Conservation (phyloP, 208 protist species). For the Trypanosoma cruzi region DNA sequence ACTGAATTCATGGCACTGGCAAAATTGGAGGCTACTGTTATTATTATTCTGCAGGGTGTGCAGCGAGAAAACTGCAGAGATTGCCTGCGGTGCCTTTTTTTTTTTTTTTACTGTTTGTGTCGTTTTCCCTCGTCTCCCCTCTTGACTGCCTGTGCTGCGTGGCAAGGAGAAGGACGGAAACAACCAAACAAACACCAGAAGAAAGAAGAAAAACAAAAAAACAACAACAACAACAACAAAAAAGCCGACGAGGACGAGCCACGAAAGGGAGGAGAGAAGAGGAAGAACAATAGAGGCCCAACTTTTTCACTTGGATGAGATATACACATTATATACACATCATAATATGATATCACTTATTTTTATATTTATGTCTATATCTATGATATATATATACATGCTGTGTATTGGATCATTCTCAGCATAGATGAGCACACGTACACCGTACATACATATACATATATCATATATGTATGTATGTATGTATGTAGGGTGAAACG, state of each 20-base stretch:
- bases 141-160: not conserved
- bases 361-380: conserved; percentile 2
- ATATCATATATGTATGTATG: conserved; percentile 3
- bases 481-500: not conserved
- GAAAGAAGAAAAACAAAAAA: not conserved
- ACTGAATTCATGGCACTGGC: not conserved
- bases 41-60: too few species aligned
- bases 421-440: not conserved
- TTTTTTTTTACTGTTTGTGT: not conserved
- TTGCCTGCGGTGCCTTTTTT: not conserved
- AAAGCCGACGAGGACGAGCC: not conserved
- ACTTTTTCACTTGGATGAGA: not conserved
- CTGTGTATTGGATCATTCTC: not conserved
- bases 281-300: conserved; percentile 1
- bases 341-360: not conserved
- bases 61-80: too few species aligned
- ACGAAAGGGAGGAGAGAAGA: not conserved
- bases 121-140: not conserved
- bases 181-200: not conserved
- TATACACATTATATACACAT: not conserved
- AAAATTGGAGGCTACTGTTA: not conserved
- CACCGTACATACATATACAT: not conserved
- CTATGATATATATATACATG: not conserved
- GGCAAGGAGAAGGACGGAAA: not conserved
- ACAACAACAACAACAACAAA: not conserved